Percentiles rank a stretch among this genome's conserved stretches.
Evolutionary conservation across 768 basidiomycete species (phyloP).

Genomic region (Thelephora ganbajun): DNA sequence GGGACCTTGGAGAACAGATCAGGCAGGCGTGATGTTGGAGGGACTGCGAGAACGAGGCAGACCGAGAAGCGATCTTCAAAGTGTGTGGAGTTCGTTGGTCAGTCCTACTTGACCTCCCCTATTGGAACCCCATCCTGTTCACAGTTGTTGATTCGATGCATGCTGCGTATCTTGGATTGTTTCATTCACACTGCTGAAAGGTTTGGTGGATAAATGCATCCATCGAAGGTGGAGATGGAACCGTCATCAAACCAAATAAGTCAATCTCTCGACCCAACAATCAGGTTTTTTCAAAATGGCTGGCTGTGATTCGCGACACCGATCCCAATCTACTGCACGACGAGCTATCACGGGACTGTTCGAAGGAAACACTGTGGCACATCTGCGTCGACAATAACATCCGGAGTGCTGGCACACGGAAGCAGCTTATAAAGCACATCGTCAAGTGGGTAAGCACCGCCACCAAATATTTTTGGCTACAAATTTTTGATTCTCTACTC

Average conservation of each 20-base stretch:
- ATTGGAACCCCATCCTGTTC: conserved; percentile 13
- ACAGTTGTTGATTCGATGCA: conserved; percentile 16
- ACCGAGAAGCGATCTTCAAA: conserved; percentile 3
- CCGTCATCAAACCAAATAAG: conserved; percentile 2
- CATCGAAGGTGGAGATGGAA: neutral
- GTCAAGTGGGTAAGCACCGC: conserved; percentile 4
- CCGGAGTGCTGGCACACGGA: conserved; percentile 1
- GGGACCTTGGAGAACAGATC: conserved; percentile 4
- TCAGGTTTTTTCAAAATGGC: neutral
- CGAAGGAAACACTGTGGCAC: conserved; percentile 3
- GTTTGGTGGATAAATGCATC: conserved; percentile 7
- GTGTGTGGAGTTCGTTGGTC: conserved; percentile 12
- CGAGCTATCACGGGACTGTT: no score
- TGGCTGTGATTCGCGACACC: no score
- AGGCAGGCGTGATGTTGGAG: conserved; percentile 5
- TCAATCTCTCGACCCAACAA: neutral
- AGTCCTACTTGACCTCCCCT: conserved; percentile 11
- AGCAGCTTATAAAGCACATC: neutral
- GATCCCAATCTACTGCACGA: no score
- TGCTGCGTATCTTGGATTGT: conserved; percentile 7
- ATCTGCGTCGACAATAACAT: conserved; percentile 5
- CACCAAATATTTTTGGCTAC: no score
- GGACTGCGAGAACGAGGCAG: conserved; percentile 1
- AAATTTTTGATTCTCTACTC: no score
- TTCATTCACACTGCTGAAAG: conserved; percentile 7